phyloP scores from a whole-genome alignment of 78 protist genomes.

The Protostelium mycophagum region DNA sequence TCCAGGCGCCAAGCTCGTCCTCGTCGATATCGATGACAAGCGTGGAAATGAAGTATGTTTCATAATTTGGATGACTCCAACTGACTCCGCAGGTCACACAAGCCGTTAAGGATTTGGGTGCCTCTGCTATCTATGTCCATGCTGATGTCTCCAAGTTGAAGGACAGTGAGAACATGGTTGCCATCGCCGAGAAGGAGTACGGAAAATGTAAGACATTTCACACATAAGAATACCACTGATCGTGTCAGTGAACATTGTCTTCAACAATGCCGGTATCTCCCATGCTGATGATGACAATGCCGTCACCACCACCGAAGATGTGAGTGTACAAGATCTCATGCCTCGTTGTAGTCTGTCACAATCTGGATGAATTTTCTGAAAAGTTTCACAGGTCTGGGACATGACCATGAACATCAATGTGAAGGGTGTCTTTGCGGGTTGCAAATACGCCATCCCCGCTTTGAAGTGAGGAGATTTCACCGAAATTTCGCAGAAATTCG shows the following conservation, averaged over 20 bases:
- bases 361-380: conserved; percentile 14
- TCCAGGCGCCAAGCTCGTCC: conserved; percentile 12
- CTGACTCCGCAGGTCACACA: conserved; percentile 2
- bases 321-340: background rate
- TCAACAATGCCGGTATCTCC: conserved; percentile 84
- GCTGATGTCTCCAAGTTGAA: conserved; percentile 59
- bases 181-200: conserved; percentile 47
- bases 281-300: conserved; percentile 59
- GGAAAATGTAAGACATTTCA: conserved; percentile 18
- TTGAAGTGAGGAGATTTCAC: conserved; percentile 11
- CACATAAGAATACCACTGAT: background rate
- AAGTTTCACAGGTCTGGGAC: conserved; percentile 65
- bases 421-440: conserved; percentile 80
- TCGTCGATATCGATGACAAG: conserved; percentile 28
- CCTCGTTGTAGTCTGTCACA: conserved; percentile 1
- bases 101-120: conserved; percentile 28
- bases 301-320: conserved; percentile 45
- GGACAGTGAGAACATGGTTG: conserved; percentile 53
- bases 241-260: conserved; percentile 56
- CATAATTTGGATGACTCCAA: background rate
- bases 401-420: conserved; percentile 74
- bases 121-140: conserved; percentile 50
- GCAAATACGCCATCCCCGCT: conserved; percentile 81
- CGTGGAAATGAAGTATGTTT: conserved; percentile 41
- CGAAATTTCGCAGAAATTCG: too few relatives aligned